These are phyloP conservation scores for Tephrocybe rancida DNA, from an alignment of 768 basidiomycete species.

Conservation along the genomic window DNA sequence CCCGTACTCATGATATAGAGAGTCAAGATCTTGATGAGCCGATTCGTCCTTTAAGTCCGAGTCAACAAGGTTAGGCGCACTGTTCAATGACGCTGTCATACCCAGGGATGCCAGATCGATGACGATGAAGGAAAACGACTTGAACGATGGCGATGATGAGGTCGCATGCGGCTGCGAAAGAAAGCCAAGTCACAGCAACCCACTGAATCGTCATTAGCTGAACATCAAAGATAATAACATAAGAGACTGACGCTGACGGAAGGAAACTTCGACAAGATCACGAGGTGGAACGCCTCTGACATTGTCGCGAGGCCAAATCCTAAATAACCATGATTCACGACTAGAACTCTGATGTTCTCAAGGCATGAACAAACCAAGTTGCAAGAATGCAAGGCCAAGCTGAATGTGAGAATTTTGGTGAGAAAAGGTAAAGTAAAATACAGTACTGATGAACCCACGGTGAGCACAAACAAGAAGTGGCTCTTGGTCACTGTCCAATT, in stretches of 20 bases:
- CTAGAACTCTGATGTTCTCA: background rate
- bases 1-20: slow-evolving; percentile 9
- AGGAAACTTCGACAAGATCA: background rate
- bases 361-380: background rate
- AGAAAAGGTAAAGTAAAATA: background rate
- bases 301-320: slow-evolving; percentile 2
- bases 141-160: background rate
- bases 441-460: background rate
- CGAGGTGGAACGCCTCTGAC: background rate
- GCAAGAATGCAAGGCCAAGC: background rate
- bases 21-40: slow-evolving; percentile 1
- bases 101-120: background rate
- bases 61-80: background rate
- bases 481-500: background rate
- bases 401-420: background rate
- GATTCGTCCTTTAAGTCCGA: background rate
- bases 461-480: background rate
- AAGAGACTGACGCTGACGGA: background rate
- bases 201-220: background rate
- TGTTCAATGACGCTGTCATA: background rate
- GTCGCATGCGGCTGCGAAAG: slow-evolving; percentile 3
- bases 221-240: no score
- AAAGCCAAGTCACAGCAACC: slow-evolving; percentile 6
- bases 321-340: background rate
- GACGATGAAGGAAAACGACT: slow-evolving; percentile 3